A percentile compares a stretch with the other conserved stretches of the same genome.
phyloP scores from a whole-genome alignment of 257 asterid genomes.

The Fraxinus anomala region DNA sequence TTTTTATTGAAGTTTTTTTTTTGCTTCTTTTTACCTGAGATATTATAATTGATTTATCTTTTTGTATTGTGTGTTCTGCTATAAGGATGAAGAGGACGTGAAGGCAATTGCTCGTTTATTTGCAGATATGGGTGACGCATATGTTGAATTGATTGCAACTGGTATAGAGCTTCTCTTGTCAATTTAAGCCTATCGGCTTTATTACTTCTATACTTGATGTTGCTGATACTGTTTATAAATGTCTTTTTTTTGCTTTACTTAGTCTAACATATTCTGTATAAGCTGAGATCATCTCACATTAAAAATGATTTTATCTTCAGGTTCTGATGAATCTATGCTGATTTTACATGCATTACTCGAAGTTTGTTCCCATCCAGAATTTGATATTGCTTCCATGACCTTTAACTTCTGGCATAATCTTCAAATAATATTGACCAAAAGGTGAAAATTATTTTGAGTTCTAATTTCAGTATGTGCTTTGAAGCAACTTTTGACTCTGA shows the following conservation, averaged over 20 bases:
- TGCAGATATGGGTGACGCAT: slow-evolving; percentile 98
- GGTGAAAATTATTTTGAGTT: slow-evolving; percentile 46
- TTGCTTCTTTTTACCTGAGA: slow-evolving; percentile 13
- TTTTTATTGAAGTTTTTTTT: slow-evolving; percentile 10
- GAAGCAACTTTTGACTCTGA: slow-evolving; percentile 32
- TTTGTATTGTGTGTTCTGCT: slow-evolving; percentile 28
- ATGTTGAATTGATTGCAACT: slow-evolving; percentile 93
- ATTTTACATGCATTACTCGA: slow-evolving; percentile 90
- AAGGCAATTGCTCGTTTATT: slow-evolving; percentile 97
- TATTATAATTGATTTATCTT: slow-evolving; percentile 12
- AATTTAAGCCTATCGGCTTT: slow-evolving; percentile 22
- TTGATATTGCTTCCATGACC: slow-evolving; percentile 97
- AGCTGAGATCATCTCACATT: slow-evolving; percentile 17
- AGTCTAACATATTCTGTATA: neutral
- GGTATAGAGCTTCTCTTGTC: slow-evolving; percentile 44
- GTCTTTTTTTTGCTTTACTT: neutral
- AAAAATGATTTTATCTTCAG: slow-evolving; percentile 48
- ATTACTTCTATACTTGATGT: slow-evolving; percentile 14
- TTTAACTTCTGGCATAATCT: slow-evolving; percentile 98
- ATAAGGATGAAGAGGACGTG: slow-evolving; percentile 96
- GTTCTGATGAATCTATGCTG: slow-evolving; percentile 95
- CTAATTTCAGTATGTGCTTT: slow-evolving; percentile 21
- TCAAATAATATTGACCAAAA: slow-evolving; percentile 71
- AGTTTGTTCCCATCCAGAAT: slow-evolving; percentile 97
- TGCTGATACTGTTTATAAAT: slow-evolving; percentile 6